Base-by-base conservation (phyloP, 345 rosid species). In the Salix brachista region DNA sequence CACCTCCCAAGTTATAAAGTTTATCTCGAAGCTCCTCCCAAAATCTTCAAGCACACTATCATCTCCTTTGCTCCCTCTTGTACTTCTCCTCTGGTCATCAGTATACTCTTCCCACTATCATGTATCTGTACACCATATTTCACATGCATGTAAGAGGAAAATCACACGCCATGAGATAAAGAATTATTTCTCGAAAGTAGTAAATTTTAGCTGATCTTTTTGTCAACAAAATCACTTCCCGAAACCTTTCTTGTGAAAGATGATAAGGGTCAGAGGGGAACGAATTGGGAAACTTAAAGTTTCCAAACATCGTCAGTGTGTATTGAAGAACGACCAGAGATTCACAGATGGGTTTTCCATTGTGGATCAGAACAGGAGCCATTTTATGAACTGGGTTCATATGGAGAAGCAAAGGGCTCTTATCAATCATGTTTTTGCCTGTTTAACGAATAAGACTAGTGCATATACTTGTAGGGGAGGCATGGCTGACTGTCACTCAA, bases 151-250 rank as follows among this genome's bases (percentile, higher is more conserved):
- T 4, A 16, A 14, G 50, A 13, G 18, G 18, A 14, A 13, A 46
- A 46, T 14, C 13, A 44, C 50, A 46, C 16, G 4, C 50, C 44
- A 2, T 2, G 50, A 46, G 50, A 3, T 4, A 12, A 12, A 46
- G 18, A 46, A 14, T 4, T 12, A 46, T 46, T 46, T 46, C 50
- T 46, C 17, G 17, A 13, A 13, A 46, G 4, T 4, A 46, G 16
- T 12, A 46, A 46, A 13, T 13, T 13, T 3, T 13, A 46, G 50
- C 50, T 13, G 1, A 13, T 54, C 70, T 32, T 70, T 7, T 61
- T 77, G 34, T 46, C 70, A 28, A 77, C 50, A 13, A 46, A 65
- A 37, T 78, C 80, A 39, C 7, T 34, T 67, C 80, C 72, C 80
- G 72, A 52, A 65, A 72, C 65, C 76, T 71, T 21, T 76, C 75